A percentile compares a stretch with the other conserved stretches of the same genome.
These are phyloP conservation scores for Chalaropsis ovoidea DNA, from an alignment of 2,329 filamentous ascomycete genomes.

Conservation along the genomic window DNA sequence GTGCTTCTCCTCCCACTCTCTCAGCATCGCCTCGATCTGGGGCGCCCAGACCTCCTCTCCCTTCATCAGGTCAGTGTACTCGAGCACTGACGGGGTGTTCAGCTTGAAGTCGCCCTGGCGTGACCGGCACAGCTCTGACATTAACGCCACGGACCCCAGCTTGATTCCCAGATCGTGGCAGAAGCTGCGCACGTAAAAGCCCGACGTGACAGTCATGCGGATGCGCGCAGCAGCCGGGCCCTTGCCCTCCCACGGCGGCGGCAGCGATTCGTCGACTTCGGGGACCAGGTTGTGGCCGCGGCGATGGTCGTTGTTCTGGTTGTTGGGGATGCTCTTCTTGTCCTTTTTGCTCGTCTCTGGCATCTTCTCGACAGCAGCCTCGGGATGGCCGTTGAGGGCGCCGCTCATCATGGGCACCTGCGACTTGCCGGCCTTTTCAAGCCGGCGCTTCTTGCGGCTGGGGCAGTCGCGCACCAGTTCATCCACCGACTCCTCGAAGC, in stretches of 20 bases:
- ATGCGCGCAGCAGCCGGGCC: constrained; percentile 69
- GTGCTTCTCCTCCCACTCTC: constrained; percentile 33
- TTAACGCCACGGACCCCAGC: constrained; percentile 69
- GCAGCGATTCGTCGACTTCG: constrained; percentile 38
- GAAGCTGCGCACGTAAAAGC: constrained; percentile 91
- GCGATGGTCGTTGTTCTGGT: constrained; percentile 27
- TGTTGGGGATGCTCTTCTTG: constrained; percentile 10
- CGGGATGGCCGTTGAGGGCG: constrained; percentile 20
- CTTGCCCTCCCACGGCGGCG: constrained; percentile 49
- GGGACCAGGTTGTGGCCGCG: constrained; percentile 48
- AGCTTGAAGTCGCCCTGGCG: constrained; percentile 74
- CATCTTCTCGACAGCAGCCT: constrained; percentile 6
- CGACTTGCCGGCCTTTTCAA: constrained; percentile 31
- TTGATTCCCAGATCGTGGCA: constrained; percentile 84
- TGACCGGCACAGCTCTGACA: constrained; percentile 72
- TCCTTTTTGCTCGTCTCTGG: constrained; percentile 4
- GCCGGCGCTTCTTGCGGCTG: constrained; percentile 18
- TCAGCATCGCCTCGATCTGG: constrained; percentile 47
- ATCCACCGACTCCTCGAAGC: constrained; percentile 49
- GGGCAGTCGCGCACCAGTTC: constrained; percentile 45
- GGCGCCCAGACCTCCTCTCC: constrained; percentile 78
- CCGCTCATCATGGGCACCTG: constrained; percentile 26
- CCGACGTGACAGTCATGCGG: constrained; percentile 84
- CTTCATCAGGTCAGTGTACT: constrained; percentile 64
- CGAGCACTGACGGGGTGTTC: constrained; percentile 59